Percentiles rank a stretch among this genome's conserved stretches.
These are phyloP conservation scores for Aspergillus leporis DNA, from an alignment of 495 filamentous ascomycete species.

Conservation along the genomic window DNA sequence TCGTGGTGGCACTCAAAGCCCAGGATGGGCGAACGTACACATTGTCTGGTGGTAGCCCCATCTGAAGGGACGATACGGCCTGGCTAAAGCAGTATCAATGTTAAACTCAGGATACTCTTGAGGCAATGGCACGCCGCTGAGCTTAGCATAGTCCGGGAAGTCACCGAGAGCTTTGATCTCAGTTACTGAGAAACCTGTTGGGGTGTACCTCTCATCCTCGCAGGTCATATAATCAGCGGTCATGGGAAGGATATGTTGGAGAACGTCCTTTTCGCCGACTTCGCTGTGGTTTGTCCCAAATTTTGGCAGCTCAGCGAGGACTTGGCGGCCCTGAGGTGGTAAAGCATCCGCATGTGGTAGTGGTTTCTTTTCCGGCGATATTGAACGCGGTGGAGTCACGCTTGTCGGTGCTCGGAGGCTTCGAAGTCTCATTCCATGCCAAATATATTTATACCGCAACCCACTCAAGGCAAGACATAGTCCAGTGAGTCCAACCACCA, in stretches of 20 bases:
- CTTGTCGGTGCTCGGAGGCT: conserved; percentile 41
- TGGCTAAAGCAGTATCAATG: conserved; percentile 62
- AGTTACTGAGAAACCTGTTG: conserved; percentile 61
- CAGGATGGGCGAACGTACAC: conserved; percentile 59
- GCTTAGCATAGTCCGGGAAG: conserved; percentile 78
- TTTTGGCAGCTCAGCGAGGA: conserved; percentile 38
- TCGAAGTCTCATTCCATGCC: conserved; percentile 24
- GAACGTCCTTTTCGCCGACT: conserved; percentile 34
- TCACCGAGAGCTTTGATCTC: conserved; percentile 76
- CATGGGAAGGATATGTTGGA: conserved; percentile 43
- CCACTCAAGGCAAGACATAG: conserved; percentile 20
- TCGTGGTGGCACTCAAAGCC: not conserved
- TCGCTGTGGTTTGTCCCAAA: conserved; percentile 24
- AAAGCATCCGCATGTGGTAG: conserved; percentile 49
- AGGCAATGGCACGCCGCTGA: conserved; percentile 80
- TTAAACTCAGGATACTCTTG: conserved; percentile 63
- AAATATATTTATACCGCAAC: conserved; percentile 13
- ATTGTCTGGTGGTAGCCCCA: conserved; percentile 94
- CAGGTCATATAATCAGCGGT: conserved; percentile 41
- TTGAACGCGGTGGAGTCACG: conserved; percentile 56
- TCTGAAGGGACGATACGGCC: conserved; percentile 78
- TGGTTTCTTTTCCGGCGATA: conserved; percentile 53
- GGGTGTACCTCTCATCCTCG: conserved; percentile 47
- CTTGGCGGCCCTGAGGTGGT: conserved; percentile 56
- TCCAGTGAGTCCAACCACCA: conserved; percentile 25